Conservation (phyloP, 768 basidiomycete species). For the Arthromyces matolae region DNA sequence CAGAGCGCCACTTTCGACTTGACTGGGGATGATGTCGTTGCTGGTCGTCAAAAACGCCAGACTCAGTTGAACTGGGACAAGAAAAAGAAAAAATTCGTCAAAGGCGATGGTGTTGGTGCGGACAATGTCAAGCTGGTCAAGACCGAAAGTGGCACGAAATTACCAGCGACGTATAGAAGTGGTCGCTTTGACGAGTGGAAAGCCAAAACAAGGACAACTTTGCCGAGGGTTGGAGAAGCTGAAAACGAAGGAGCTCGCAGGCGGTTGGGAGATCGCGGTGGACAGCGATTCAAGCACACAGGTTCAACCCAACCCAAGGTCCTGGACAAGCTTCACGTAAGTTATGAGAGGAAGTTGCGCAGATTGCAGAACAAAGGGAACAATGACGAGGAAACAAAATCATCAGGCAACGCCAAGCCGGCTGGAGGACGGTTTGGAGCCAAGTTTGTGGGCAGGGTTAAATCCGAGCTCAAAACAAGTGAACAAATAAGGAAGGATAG, state of each 20-base stretch:
- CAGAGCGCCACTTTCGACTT: slow-evolving; percentile 79
- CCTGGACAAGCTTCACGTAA: slow-evolving; percentile 65
- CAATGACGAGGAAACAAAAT: slow-evolving; percentile 21
- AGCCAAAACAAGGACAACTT: slow-evolving; percentile 61
- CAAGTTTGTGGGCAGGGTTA: slow-evolving; percentile 62
- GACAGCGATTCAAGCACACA: slow-evolving; percentile 72
- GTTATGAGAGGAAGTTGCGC: slow-evolving; percentile 72
- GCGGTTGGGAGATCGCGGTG: slow-evolving; percentile 40
- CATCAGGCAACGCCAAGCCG: slow-evolving; percentile 25
- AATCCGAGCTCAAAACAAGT: slow-evolving; percentile 79
- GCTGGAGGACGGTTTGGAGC: slow-evolving; percentile 50
- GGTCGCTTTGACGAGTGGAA: slow-evolving; percentile 97
- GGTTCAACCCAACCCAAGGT: slow-evolving; percentile 64
- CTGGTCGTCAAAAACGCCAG: slow-evolving; percentile 56
- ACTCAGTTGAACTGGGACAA: slow-evolving; percentile 86
- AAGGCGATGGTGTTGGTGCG: slow-evolving; percentile 79
- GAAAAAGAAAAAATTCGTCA: slow-evolving; percentile 91
- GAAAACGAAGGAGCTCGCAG: slow-evolving; percentile 46
- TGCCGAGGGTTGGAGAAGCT: slow-evolving; percentile 82
- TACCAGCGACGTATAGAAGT: slow-evolving; percentile 90
- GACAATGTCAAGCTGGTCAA: slow-evolving; percentile 93
- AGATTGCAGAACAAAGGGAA: slow-evolving; percentile 54
- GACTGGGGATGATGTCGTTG: slow-evolving; percentile 67
- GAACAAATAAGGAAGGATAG: slow-evolving; percentile 85
- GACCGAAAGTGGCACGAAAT: slow-evolving; percentile 86